Conservation (phyloP, 371 early-diverging fungal species). For the Mortierella sp. region DNA sequence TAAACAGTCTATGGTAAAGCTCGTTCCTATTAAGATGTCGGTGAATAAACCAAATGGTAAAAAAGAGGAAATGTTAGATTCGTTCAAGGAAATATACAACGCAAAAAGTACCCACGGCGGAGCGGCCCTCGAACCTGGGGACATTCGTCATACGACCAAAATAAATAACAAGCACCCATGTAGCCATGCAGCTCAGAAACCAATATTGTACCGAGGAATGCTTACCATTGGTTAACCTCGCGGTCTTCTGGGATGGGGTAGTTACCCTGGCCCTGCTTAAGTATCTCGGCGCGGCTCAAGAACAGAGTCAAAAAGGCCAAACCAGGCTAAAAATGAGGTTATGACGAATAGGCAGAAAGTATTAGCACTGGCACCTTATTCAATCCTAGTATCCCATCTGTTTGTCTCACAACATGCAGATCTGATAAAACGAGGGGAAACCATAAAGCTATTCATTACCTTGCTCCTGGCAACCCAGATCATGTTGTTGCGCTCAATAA, state of each 20-base stretch:
- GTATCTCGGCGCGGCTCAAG: constrained; percentile 89
- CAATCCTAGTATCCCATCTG: background rate
- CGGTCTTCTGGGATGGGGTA: constrained; percentile 70
- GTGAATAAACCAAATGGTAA: background rate
- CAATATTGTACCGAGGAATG: background rate
- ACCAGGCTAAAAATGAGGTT: constrained; percentile 68
- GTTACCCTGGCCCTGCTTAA: constrained; percentile 81
- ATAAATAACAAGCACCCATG: background rate
- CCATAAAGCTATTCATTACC: constrained; percentile 46
- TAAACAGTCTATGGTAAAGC: constrained; percentile 84
- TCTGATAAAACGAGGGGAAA: background rate
- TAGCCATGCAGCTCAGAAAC: background rate
- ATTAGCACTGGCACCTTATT: background rate
- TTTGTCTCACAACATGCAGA: constrained; percentile 6
- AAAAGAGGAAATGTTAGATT: background rate
- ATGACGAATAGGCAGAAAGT: constrained; percentile 4
- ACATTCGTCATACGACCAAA: background rate
- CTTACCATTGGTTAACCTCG: constrained; percentile 79
- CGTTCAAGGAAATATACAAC: background rate
- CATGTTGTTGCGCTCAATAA: constrained; percentile 91
- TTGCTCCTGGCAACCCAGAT: constrained; percentile 86
- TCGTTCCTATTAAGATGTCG: constrained; percentile 53
- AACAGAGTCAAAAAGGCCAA: constrained; percentile 92
- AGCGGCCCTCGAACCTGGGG: background rate
- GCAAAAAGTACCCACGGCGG: background rate